Evolutionary conservation across 1,284 basidiomycete species (phyloP).

Genomic region (Ustilago cynodontis): DNA sequence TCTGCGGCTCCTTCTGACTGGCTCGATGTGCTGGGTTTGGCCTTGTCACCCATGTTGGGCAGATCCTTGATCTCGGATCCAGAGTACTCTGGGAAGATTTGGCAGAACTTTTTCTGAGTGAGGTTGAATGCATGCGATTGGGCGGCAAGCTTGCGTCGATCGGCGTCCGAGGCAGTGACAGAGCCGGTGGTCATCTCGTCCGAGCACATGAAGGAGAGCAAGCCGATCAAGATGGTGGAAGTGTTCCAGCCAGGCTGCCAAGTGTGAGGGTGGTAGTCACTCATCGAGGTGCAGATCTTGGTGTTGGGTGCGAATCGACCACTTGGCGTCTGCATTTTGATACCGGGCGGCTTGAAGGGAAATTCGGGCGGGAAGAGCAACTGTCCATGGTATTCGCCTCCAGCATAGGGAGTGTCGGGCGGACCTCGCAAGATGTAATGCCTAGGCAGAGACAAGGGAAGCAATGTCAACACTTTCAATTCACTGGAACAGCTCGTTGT

Average conservation of each 20-base stretch:
- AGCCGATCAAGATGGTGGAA: slow-evolving; percentile 91
- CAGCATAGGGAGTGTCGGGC: slow-evolving; percentile 89
- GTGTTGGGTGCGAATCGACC: slow-evolving; percentile 91
- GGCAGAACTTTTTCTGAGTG: slow-evolving; percentile 78
- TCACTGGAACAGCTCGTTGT: not conserved
- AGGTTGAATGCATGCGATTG: slow-evolving; percentile 89
- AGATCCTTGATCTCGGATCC: slow-evolving; percentile 44
- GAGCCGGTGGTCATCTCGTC: slow-evolving; percentile 97
- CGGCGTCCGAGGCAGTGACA: slow-evolving; percentile 81
- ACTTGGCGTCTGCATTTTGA: slow-evolving; percentile 96
- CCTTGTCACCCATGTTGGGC: slow-evolving; percentile 66
- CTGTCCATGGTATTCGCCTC: slow-evolving; percentile 87
- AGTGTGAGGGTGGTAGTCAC: slow-evolving; percentile 83
- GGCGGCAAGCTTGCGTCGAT: slow-evolving; percentile 82
- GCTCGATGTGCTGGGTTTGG: slow-evolving; percentile 14
- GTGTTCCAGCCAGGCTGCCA: slow-evolving; percentile 94
- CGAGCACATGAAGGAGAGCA: slow-evolving; percentile 93
- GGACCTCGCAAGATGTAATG: slow-evolving; percentile 79
- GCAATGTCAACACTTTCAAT: not conserved
- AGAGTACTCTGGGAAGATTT: slow-evolving; percentile 65
- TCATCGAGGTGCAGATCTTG: slow-evolving; percentile 77
- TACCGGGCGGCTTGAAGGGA: slow-evolving; percentile 77
- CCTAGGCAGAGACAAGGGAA: slow-evolving; percentile 69
- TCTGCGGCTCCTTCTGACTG: slow-evolving; percentile 5
- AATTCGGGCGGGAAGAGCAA: slow-evolving; percentile 79